Conservation (phyloP, 352 stramenopile genomes). For the Pythium phragmiticola region DNA sequence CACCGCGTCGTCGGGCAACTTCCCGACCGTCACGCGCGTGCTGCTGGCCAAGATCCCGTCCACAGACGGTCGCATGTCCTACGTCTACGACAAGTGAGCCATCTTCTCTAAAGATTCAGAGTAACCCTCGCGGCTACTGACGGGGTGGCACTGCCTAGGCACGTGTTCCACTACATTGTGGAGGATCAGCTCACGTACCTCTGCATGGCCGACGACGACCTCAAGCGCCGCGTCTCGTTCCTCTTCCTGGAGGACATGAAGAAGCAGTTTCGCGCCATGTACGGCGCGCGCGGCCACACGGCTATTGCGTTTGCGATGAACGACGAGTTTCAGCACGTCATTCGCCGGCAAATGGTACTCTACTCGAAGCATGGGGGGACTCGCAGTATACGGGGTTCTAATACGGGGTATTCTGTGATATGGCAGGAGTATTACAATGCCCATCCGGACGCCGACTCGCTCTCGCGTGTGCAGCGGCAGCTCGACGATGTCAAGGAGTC, state of each 20-base stretch:
- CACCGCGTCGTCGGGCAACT: slow-evolving; percentile 96
- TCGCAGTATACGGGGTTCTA: no score
- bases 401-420: no score
- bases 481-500: slow-evolving; percentile 98
- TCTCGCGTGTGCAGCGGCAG: slow-evolving; percentile 93
- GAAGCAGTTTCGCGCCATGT: slow-evolving; percentile 80
- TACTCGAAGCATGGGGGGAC: slow-evolving; percentile 5
- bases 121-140: no score
- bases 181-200: slow-evolving; percentile 96
- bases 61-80: slow-evolving; percentile 95
- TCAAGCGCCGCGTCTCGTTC: slow-evolving; percentile 96
- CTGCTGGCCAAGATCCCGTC: slow-evolving; percentile 96
- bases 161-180: slow-evolving; percentile 97
- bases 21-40: slow-evolving; percentile 97
- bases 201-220: slow-evolving; percentile 96
- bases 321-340: slow-evolving; percentile 94
- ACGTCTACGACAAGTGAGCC: slow-evolving; percentile 95
- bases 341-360: slow-evolving; percentile 92
- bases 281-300: slow-evolving; percentile 73
- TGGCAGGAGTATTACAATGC: slow-evolving; percentile 81
- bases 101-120: no score
- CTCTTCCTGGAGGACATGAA: slow-evolving; percentile 98
- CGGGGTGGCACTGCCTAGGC: slow-evolving; percentile 27
- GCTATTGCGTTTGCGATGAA: slow-evolving; percentile 99
- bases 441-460: slow-evolving; percentile 90